Percentiles rank a stretch among this genome's conserved stretches.
These are phyloP conservation scores for Cicer arietinum DNA, from an alignment of 306 rosid genomes.

Conservation along the genomic window DNA sequence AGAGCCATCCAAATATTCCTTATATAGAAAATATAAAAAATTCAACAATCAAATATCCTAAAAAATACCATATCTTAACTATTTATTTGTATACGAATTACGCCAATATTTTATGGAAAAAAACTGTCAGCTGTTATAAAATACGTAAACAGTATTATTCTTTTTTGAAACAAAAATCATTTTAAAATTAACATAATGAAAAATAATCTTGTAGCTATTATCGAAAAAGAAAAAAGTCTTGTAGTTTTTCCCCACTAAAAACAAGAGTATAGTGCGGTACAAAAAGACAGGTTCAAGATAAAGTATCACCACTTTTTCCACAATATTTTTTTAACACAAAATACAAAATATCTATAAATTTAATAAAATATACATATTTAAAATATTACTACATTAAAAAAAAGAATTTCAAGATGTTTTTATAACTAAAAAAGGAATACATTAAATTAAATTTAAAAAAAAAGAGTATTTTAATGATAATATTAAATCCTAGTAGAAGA, in stretches of 20 bases:
- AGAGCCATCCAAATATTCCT: too few species aligned
- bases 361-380: too few species aligned
- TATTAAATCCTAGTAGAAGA: too few species aligned
- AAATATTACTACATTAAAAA: too few species aligned
- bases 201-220: background rate
- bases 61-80: background rate
- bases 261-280: background rate
- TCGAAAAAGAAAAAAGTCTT: background rate
- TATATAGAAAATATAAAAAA: background rate
- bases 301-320: slow-evolving; percentile 6
- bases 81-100: background rate
- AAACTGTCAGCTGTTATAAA: background rate
- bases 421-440: too few species aligned
- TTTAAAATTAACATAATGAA: background rate
- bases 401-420: too few species aligned
- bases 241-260: background rate
- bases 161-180: background rate
- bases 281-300: slow-evolving; percentile 12
- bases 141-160: background rate
- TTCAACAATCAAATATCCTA: background rate
- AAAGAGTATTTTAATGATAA: too few species aligned
- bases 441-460: too few species aligned
- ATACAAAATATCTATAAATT: too few species aligned
- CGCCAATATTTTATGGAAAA: background rate
- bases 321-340: background rate